Conservation (phyloP, 73 alveolate genomes). For the Paramecium primaurelia region DNA sequence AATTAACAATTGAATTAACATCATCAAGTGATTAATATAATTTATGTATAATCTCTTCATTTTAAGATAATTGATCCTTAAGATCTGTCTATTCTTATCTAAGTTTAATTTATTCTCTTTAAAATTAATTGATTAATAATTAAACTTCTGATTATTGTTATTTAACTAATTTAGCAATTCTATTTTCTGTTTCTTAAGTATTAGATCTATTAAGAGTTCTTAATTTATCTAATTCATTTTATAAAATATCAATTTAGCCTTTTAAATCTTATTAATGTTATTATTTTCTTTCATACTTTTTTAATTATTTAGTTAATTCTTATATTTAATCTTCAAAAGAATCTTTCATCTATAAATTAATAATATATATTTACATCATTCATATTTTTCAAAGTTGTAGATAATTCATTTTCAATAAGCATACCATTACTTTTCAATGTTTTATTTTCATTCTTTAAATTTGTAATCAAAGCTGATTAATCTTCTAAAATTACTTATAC, state of each 20-base stretch:
- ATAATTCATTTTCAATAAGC: conserved; percentile 21
- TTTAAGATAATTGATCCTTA: not conserved
- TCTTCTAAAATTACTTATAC: conserved; percentile 18
- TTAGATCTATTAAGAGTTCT: not conserved
- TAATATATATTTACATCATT: not conserved
- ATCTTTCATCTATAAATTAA: conserved; percentile 1
- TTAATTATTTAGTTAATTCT: not conserved
- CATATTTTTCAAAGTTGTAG: conserved; percentile 24
- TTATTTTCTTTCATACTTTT: conserved; percentile 7
- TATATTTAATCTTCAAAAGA: conserved; percentile 29
- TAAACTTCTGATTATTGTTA: conserved; percentile 11
- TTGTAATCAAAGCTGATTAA: conserved; percentile 9
- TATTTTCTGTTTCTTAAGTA: not conserved
- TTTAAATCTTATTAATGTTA: not conserved
- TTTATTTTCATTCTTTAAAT: conserved; percentile 44
- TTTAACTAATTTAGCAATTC: conserved; percentile 15
- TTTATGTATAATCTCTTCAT: conserved; percentile 30
- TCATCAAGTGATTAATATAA: conserved; percentile 46
- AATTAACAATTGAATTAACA: conserved; percentile 35
- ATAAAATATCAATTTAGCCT: not conserved
- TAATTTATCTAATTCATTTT: not conserved
- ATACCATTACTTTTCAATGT: not conserved
- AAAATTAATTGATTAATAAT: not conserved
- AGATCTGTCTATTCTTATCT: conserved; percentile 11
- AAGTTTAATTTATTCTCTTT: conserved; percentile 19